Evolutionary conservation across 306 rosid genomes (phyloP).

Genomic region (Corylus heterophylla): DNA sequence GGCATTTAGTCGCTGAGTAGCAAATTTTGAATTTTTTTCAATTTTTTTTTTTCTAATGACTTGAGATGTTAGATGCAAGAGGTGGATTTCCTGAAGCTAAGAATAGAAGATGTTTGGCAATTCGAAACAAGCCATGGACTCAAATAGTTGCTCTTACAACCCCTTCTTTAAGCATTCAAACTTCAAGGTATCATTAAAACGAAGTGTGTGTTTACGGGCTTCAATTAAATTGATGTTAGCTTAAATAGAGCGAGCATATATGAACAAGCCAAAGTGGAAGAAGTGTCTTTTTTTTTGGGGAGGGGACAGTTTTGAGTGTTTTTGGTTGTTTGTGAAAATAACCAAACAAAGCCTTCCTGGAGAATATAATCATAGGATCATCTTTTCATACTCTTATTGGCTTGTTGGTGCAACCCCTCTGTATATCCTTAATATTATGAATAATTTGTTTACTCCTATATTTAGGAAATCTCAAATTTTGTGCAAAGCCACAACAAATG

Average conservation of each 20-base stretch:
- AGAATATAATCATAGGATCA: neutral
- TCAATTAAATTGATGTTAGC: neutral
- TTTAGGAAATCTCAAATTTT: constrained; percentile 54
- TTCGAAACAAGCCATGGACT: constrained; percentile 43
- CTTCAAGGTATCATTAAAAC: constrained; percentile 48
- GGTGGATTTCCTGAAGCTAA: constrained; percentile 31
- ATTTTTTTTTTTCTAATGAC: neutral
- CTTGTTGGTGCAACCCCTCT: constrained; percentile 5
- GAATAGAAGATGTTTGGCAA: constrained; percentile 43
- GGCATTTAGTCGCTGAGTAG: neutral
- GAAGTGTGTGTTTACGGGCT: neutral
- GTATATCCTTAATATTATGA: constrained; percentile 11
- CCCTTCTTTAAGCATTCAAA: constrained; percentile 16
- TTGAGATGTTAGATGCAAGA: constrained; percentile 38
- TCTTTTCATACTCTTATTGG: neutral
- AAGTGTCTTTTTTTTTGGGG: too few species aligned
- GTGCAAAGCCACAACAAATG: constrained; percentile 57
- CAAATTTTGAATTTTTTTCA: neutral
- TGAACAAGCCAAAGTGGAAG: neutral
- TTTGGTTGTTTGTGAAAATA: too few species aligned
- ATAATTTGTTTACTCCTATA: constrained; percentile 23
- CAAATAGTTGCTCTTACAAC: constrained; percentile 35
- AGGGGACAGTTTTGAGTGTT: too few species aligned
- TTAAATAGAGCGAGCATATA: neutral
- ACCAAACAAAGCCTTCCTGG: neutral